A percentile compares a stretch with the other conserved stretches of the same genome.
These are phyloP conservation scores for Omphalotus guepiniiformis DNA, from an alignment of 768 basidiomycete species.

Conservation along the genomic window DNA sequence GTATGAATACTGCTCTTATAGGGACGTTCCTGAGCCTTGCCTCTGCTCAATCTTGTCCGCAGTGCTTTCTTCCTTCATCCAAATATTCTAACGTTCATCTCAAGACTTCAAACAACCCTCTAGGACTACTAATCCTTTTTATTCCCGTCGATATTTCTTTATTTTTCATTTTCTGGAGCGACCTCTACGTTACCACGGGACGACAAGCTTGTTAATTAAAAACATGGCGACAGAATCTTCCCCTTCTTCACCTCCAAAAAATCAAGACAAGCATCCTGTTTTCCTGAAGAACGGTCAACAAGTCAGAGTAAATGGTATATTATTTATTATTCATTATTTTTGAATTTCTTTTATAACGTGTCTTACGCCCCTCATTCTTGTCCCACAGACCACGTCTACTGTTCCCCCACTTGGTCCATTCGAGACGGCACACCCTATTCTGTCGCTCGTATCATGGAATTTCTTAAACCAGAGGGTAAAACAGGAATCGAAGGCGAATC, in stretches of 20 bases:
- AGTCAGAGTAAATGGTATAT: conserved; percentile 83
- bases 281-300: conserved; percentile 79
- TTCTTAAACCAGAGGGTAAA: conserved; percentile 75
- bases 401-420: conserved; percentile 87
- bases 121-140: no score
- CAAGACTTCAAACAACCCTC: no score
- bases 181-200: no score
- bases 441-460: conserved; percentile 95
- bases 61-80: no score
- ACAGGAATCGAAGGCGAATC: conserved; percentile 61
- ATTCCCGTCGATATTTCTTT: no score
- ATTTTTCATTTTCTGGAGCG: no score
- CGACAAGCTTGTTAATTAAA: no score
- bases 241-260: conserved; percentile 52
- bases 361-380: conserved; percentile 18
- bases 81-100: no score
- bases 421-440: conserved; percentile 95
- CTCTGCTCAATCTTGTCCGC: no score
- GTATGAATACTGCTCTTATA: no score
- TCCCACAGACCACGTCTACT: conserved; percentile 90
- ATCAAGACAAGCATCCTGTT: conserved; percentile 39
- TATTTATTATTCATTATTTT: conserved; percentile 22
- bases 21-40: no score
- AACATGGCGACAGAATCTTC: no score
- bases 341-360: conserved; percentile 16